Base-by-base conservation (phyloP, 208 protist species). In the Wallacemonas sp. region DNA sequence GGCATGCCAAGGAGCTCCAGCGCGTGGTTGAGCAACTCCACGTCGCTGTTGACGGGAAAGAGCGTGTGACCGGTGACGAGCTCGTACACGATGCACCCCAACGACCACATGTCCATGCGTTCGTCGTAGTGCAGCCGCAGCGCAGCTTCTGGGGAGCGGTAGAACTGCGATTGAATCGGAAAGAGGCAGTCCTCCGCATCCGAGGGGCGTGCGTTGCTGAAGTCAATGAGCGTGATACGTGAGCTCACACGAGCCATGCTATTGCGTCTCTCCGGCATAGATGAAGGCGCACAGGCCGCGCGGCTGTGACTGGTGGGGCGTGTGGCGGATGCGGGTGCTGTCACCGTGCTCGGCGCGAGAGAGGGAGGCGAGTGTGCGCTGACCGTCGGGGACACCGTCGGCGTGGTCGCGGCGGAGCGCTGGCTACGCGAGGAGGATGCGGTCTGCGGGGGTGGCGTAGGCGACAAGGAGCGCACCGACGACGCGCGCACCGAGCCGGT, bases 201-300 rank as follows among this genome's bases (percentile, higher is more conserved):
- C 2, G 66, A 66, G 34, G 93, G 75, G 59, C 93, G 97, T 6
- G 94, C 84, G 45, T 83, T 90, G 54, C 98, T 97, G 79, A 99
- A 99, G 71, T 99, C 98, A 42, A 99, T 98, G 14, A 99, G 51
- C 59, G 98, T 98, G 49, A 99, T 87, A 8, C 66, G 74, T 31
- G 66, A 89, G 21, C 82, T 67, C 26, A 74, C 62, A 2, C 44
- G 27, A 2, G 34, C 62, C 19, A 54, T 80, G 70, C 30, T 62
- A 17, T 5, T 74, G 76, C 42, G 73, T 17, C 51, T 26, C 30
- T 26, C 36, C 30, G 41, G 30, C 11, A 14, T 21, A 2, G 30
- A 12, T 11, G 47, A 11, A 0, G 6, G 12, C 15, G 12, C 28
- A 38, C 51, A 5, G n/a, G 28, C 9, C 59, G 21, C 54, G 47